Conservation (phyloP, 805 yeast species). For the Wickerhamiella slavikovae region DNA sequence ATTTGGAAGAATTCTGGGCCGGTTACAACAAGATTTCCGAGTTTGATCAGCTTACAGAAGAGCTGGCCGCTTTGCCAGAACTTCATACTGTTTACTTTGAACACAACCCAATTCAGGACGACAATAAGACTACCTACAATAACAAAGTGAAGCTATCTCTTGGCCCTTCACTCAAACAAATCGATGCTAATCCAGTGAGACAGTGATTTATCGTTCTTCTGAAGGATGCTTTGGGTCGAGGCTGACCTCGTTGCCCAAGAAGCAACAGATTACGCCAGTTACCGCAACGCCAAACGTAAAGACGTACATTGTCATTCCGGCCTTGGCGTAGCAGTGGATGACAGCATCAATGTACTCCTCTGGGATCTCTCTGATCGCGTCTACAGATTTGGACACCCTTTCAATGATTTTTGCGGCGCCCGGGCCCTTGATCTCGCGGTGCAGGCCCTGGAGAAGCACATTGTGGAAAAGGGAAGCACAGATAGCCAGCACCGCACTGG, state of each 20-base stretch:
- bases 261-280: constrained; percentile 19
- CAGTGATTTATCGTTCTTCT: too few species aligned
- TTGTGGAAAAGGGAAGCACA: constrained; percentile 48
- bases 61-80: constrained; percentile 38
- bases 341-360: constrained; percentile 22
- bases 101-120: constrained; percentile 67
- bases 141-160: constrained; percentile 58
- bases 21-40: constrained; percentile 50
- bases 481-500: constrained; percentile 61
- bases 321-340: constrained; percentile 25
- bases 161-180: constrained; percentile 52
- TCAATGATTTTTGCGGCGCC: constrained; percentile 20
- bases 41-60: constrained; percentile 47
- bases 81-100: constrained; percentile 85
- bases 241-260: constrained; percentile 32
- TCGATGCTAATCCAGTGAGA: constrained; percentile 63
- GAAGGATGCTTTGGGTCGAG: too few species aligned
- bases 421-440: too few species aligned
- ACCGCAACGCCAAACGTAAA: constrained; percentile 24
- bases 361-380: constrained; percentile 30
- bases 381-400: constrained; percentile 30
- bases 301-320: constrained; percentile 29
- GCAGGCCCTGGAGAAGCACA: constrained; percentile 21
- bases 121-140: constrained; percentile 64
- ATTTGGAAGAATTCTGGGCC: constrained; percentile 90